These are phyloP conservation scores for Aspergillus pseudoviridinutans DNA, from an alignment of 2,329 filamentous ascomycete genomes.

Conservation along the genomic window DNA sequence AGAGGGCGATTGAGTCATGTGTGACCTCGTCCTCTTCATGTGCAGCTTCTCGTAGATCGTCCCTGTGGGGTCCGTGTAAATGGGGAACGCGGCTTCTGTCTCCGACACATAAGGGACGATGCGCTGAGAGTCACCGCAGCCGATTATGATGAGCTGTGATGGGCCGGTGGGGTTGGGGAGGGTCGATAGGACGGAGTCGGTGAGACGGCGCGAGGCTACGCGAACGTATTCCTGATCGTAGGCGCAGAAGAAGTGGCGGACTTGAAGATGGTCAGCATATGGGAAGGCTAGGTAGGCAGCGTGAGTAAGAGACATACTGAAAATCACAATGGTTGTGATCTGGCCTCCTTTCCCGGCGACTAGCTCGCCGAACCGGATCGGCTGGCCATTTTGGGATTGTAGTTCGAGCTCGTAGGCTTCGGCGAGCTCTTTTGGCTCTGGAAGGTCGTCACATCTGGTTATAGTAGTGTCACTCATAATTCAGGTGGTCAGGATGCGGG, in stretches of 20 bases:
- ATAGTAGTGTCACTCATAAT: not conserved
- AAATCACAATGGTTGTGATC: conserved; percentile 19
- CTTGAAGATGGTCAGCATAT: not conserved
- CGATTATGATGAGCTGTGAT: conserved; percentile 21
- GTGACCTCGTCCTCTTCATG: conserved; percentile 12
- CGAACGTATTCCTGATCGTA: conserved; percentile 23
- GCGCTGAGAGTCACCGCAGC: conserved; percentile 16
- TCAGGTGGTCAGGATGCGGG: not conserved
- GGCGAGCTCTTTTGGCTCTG: not conserved
- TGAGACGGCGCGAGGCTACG: conserved; percentile 10
- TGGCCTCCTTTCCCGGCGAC: conserved; percentile 19
- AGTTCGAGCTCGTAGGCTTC: conserved; percentile 23
- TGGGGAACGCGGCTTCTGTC: conserved; percentile 12
- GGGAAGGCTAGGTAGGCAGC: not conserved
- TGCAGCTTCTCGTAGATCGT: conserved; percentile 17
- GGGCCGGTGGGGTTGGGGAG: conserved; percentile 11
- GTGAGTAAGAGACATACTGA: conserved; percentile 7
- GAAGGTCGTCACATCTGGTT: not conserved
- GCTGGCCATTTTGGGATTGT: conserved; percentile 8
- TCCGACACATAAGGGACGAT: conserved; percentile 20
- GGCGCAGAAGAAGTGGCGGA: conserved; percentile 22
- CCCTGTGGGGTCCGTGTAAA: conserved; percentile 17
- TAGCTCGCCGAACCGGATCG: conserved; percentile 21
- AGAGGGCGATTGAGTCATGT: conserved; percentile 11
- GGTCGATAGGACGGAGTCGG: conserved; percentile 11